A percentile compares a stretch with the other conserved stretches of the same genome.
phyloP scores from a whole-genome alignment of 805 yeast genomes.

The Wickerhamomyces pijperi region DNA sequence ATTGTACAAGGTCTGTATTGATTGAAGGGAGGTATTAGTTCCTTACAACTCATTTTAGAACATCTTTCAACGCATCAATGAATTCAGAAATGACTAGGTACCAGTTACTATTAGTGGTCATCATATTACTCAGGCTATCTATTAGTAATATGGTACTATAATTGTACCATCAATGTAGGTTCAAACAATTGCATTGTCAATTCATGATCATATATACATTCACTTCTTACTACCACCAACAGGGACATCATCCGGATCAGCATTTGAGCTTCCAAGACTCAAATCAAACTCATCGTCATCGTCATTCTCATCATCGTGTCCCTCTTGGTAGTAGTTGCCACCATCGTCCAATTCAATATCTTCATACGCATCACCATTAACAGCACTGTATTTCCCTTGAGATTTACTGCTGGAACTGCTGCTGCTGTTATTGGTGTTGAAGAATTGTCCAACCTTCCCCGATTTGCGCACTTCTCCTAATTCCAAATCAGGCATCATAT shows the following conservation, averaged over 20 bases:
- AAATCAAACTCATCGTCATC: constrained; percentile 8
- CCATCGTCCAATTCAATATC: constrained; percentile 9
- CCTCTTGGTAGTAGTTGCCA: constrained; percentile 7
- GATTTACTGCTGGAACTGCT: too few species aligned
- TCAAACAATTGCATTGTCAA: too few species aligned
- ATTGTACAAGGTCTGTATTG: too few species aligned
- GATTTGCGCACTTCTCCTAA: not conserved
- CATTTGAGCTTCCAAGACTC: too few species aligned
- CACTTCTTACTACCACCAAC: not conserved
- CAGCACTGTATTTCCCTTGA: constrained; percentile 7
- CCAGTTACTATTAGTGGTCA: too few species aligned
- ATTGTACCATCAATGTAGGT: too few species aligned
- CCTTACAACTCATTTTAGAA: too few species aligned
- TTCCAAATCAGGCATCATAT: constrained; percentile 5
- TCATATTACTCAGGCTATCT: too few species aligned
- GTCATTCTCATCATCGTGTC: not conserved
- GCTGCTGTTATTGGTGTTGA: constrained; percentile 15
- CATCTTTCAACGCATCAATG: too few species aligned
- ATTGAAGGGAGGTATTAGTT: too few species aligned
- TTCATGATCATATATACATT: not conserved
- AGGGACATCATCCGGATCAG: constrained; percentile 6
- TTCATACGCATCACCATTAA: constrained; percentile 4
- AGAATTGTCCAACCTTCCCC: constrained; percentile 10
- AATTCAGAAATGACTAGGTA: too few species aligned
- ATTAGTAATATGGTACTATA: too few species aligned